These are phyloP conservation scores for Allantophomopsis cytisporea DNA, from an alignment of 2,329 filamentous ascomycete species.

Conservation along the genomic window DNA sequence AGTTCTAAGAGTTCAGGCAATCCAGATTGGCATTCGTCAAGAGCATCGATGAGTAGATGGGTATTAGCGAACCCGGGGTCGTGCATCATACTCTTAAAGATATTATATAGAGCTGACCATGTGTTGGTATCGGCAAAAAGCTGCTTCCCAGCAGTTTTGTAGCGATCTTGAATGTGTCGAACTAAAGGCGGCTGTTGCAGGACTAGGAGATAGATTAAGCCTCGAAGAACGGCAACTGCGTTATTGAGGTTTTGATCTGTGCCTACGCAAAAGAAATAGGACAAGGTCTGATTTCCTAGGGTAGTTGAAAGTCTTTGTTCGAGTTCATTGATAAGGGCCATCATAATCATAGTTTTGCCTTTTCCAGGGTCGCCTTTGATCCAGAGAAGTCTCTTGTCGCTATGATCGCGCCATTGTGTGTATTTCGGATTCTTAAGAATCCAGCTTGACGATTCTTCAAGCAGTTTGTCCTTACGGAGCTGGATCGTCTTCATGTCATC, in stretches of 20 bases:
- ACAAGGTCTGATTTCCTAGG: too few species aligned
- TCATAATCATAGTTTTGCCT: conserved; percentile 20
- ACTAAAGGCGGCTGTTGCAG: conserved; percentile 17
- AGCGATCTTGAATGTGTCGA: conserved; percentile 18
- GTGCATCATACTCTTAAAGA: conserved; percentile 19
- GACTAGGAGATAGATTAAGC: conserved; percentile 26
- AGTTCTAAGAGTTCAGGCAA: background rate
- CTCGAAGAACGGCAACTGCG: conserved; percentile 24
- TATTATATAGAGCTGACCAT: conserved; percentile 14
- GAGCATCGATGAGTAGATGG: background rate
- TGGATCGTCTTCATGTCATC: background rate
- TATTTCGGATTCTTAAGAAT: background rate
- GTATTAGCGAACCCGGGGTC: conserved; percentile 10
- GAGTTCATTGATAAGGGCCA: background rate
- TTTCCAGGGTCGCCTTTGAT: conserved; percentile 20
- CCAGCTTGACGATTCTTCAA: background rate
- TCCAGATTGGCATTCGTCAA: background rate
- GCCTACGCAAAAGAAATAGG: conserved; percentile 28
- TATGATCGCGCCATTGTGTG: too few species aligned
- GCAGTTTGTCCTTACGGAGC: background rate
- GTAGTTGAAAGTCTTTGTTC: too few species aligned
- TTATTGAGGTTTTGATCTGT: conserved; percentile 22
- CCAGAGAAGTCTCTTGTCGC: too few species aligned
- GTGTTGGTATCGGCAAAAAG: conserved; percentile 21
- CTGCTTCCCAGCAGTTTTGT: conserved; percentile 16